Evolutionary conservation across 2,329 filamentous ascomycete species (phyloP).

Genomic region (Sordariomycetes sp.): DNA sequence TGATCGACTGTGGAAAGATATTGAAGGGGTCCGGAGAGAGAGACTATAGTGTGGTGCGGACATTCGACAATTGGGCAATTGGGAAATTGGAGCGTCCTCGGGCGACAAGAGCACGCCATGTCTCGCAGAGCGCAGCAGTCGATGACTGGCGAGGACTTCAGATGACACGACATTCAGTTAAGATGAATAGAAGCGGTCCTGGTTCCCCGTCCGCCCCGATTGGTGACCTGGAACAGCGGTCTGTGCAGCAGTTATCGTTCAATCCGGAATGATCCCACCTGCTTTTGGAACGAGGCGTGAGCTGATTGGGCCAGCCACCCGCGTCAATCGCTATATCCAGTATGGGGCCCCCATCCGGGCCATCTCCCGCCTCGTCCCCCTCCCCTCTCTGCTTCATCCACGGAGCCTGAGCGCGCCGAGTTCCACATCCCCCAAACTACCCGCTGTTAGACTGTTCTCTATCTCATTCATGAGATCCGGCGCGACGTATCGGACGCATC

Average conservation of each 20-base stretch:
- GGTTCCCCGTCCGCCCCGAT: not conserved
- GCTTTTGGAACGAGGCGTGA: not conserved
- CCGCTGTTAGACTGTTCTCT: not conserved
- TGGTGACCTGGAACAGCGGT: not conserved
- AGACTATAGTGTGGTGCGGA: not conserved
- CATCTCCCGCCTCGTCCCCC: not conserved
- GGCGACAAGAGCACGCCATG: not conserved
- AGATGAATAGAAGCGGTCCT: not conserved
- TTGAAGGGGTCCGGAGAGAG: not conserved
- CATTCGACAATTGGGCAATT: not conserved
- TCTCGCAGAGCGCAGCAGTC: not conserved
- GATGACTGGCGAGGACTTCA: not conserved
- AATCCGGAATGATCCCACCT: not conserved
- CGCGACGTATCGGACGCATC: not conserved
- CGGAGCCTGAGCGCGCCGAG: not conserved
- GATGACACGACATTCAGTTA: not conserved
- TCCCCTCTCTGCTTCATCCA: constrained; percentile 2
- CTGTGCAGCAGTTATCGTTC: not conserved
- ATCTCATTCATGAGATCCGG: not conserved
- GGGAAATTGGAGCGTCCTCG: not conserved
- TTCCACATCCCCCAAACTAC: not conserved
- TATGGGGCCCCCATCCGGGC: not conserved
- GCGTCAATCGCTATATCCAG: constrained; percentile 1
- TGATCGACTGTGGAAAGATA: not conserved
- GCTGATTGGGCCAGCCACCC: constrained; percentile 4